Base-by-base conservation (phyloP, 495 filamentous ascomycete genomes). In the Jackrogersella multiformis region DNA sequence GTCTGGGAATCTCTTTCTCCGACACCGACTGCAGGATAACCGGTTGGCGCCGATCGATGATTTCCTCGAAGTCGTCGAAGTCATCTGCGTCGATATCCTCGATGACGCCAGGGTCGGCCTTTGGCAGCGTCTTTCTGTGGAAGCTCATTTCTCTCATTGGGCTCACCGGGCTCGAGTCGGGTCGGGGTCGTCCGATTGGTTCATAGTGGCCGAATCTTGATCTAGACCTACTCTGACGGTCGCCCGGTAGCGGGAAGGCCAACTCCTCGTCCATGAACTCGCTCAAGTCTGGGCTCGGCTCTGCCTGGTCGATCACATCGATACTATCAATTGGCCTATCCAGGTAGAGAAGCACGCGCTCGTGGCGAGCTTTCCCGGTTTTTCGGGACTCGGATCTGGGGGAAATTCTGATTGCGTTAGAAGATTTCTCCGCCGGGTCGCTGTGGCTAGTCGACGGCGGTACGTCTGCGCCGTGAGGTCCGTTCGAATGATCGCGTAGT, bases 231-330 rank as follows among this genome's bases (percentile, higher is more conserved):
- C 68, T 67, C 26, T 49, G 67, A 44, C 67, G 73, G 9, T 70
- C 68, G 24, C 30, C 45, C 18, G 45, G 59, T 20, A 61, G 54
- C 10, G 68, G 64, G 23, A 73, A 71, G 12, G 68, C 66, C 6
- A 70, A 56, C 7, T 73, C 72, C 20, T 70, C 70, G 21, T 79
- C 74, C 46, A 81, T 67, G 28, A 81, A 78, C 13, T 77, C 78
- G 65, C 73, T 77, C 6, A 79, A 67, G 36, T 81, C 74, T 1
- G 77, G 73, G 58, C 73, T 78, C 4, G 77, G 76, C 48, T 78
- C 78, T 30, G 70, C 66, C 44, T 68, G 71, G 46, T 74, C 74
- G 36, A 70, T 61, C 46, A 67, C 61, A 24, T 71, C 62, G n/a
- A 74, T 52, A 15, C 48, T 70, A 24, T 73, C 69, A 5, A 56